Evolutionary conservation across 306 rosid genomes (phyloP), one percentile per base, ranked within the genome.

Genomic region (Vigna unguiculata): DNA sequence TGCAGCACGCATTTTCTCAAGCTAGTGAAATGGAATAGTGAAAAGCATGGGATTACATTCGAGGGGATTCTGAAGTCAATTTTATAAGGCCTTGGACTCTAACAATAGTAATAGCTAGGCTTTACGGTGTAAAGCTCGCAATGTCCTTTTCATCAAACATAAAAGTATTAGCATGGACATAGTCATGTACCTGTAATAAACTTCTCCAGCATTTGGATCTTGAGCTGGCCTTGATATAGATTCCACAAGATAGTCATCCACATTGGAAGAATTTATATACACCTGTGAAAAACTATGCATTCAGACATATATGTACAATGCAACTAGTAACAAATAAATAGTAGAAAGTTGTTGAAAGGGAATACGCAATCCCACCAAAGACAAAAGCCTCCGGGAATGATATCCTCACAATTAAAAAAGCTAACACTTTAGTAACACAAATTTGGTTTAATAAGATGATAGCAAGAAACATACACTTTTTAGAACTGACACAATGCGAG

Each of bases 171-270:
- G 51, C 24, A 72, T 17, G 10, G 55, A 41, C 41, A 40, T 4
- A 43, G 3, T 75, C 69, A 74, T 32, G 57, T 77, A 90, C 97
- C 97, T 87, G 89, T 95, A 95, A 74, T 88, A 95, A 80, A 92
- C 97, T 87, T 92, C 99, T 76, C 97, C 92, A 0, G 99, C 93
- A 63, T 92, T 92, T 47, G 96, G 97, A 72, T 95, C 97, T 55
- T 91, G 91, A 67, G 97, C 97, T 69, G 99, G 97, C 72, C 82
- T 84, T 63, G 88, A 80, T 80, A 92, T 95, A 30, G 99, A 95
- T 63, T 95, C 87, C 77, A 95, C 97, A 52, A 92, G 97, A 85
- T 95, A 92, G 80, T 92, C 96, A 81, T 95, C 99, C 65, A 89
- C 99, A 81, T 95, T 95, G 60, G 96, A 78, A 13, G 90, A 20